Conservation (phyloP, 2,329 filamentous ascomycete genomes). For the Fusarium equiseti region DNA sequence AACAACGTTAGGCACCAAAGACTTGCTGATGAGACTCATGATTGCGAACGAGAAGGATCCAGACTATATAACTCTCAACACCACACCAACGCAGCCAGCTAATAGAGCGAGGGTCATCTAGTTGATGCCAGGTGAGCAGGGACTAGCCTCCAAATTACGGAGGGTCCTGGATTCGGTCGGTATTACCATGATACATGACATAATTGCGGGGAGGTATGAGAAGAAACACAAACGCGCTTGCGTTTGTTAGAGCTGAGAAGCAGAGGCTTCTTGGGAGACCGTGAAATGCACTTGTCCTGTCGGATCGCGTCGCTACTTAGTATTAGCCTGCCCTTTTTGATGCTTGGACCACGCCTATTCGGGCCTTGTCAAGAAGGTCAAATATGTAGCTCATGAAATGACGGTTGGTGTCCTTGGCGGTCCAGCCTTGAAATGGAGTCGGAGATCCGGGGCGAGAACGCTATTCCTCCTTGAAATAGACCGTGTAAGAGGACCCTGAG, state of each 20-base stretch:
- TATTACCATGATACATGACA: conserved; percentile 59
- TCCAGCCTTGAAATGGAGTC: conserved; percentile 20
- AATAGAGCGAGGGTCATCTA: conserved; percentile 35
- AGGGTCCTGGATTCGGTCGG: conserved; percentile 52
- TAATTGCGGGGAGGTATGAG: conserved; percentile 56
- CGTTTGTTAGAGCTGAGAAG: conserved; percentile 36
- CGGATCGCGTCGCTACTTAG: conserved; percentile 27
- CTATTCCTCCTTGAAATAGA: conserved; percentile 22
- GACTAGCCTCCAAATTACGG: conserved; percentile 52
- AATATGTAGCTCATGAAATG: conserved; percentile 37
- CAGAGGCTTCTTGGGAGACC: conserved; percentile 41
- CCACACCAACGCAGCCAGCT: conserved; percentile 25
- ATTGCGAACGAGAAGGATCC: conserved; percentile 44
- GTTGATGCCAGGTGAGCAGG: conserved; percentile 47
- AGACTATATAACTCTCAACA: conserved; percentile 47
- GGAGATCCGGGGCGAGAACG: conserved; percentile 34
- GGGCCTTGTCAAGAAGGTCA: conserved; percentile 36
- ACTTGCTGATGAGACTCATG: conserved; percentile 41
- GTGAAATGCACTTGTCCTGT: conserved; percentile 34
- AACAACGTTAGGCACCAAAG: conserved; percentile 46
- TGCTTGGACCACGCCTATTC: conserved; percentile 47
- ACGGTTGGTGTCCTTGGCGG: conserved; percentile 37
- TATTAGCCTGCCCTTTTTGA: conserved; percentile 37
- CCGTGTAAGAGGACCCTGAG: conserved; percentile 8
- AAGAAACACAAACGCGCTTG: conserved; percentile 31